These are phyloP conservation scores for Selaginella moellendorffii DNA, from an alignment of 75 land plant species.

Conservation along the genomic window DNA sequence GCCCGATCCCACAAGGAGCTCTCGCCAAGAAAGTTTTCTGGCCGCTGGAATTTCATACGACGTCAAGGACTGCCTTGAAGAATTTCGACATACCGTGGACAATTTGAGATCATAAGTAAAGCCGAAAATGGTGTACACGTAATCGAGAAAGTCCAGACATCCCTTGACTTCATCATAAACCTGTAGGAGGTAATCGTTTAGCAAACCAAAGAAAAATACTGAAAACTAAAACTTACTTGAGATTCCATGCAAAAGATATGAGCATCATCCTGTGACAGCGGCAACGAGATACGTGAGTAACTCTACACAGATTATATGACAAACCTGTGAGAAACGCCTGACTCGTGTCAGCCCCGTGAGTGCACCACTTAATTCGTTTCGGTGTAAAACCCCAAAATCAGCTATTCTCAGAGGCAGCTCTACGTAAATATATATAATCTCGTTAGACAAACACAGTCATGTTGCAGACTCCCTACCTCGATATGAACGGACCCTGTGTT, in stretches of 20 bases:
- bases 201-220: conserved; percentile 11
- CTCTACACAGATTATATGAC: conserved; percentile 2
- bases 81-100: conserved; percentile 69
- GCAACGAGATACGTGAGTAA: conserved; percentile 4
- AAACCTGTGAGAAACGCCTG: conserved; percentile 91
- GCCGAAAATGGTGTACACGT: conserved; percentile 64
- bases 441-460: neutral
- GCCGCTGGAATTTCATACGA: conserved; percentile 47
- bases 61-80: neutral
- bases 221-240: conserved; percentile 38
- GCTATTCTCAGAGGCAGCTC: conserved; percentile 91
- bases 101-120: conserved; percentile 85
- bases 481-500: conserved; percentile 96
- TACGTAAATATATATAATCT: conserved; percentile 7
- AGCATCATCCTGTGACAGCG: conserved; percentile 83
- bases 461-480: conserved; percentile 41
- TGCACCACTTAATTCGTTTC: conserved; percentile 99
- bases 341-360: conserved; percentile 96
- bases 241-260: conserved; percentile 93
- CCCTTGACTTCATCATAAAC: conserved; percentile 66
- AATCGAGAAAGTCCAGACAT: conserved; percentile 59
- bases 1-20: conserved; percentile 79
- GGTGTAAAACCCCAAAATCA: conserved; percentile 98
- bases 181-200: too few relatives aligned
- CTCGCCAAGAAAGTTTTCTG: conserved; percentile 85